Base-by-base conservation (phyloP, 1,284 basidiomycete genomes). In the Tausonia pullulans region DNA sequence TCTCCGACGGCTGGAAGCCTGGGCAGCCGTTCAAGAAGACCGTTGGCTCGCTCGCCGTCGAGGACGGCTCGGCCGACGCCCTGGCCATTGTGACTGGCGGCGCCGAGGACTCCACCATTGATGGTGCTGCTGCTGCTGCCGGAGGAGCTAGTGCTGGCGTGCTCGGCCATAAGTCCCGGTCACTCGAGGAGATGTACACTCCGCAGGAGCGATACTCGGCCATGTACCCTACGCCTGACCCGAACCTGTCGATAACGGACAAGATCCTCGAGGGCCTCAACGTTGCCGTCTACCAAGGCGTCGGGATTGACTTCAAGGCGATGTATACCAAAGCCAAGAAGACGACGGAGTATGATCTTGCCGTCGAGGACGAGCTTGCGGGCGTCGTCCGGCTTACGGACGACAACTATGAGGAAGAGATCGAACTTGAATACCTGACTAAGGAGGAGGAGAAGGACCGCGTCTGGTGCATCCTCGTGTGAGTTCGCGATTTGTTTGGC, bases 1-100 rank as follows among this genome's bases (percentile, higher is more conserved):
- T 88, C 73, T 88, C 86, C 3, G 78, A 79, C 41, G 87, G 87
- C n/a, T 88, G 87, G 87, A 72, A 77, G 48, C 87, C 87, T 3
- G 87, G 86, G 45, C 83, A 88, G 46, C 52, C 69, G 3, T 14
- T 14, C 0, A 58, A 14, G 2, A 58, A 58, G 44, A n/a, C 51
- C 59, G 3, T 41, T 49, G 46, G 46, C n/a, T 27, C 49, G 46
- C 39, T 50, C 59, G n/a, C 59, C 27, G 27, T 27, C 27, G 27
- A 27, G 27, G 27, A 27, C 27, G 27, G 27, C 27, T 27, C 27
- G 27, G 27, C 27, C 27, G 27, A 27, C 27, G 27, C 27, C 27
- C 27, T 27, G 27, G 27, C 27, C 27, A 27, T 27, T 27, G 27
- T 27, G 27, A 2, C 27, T 27, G 27, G 27, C 27, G 27, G 27